A percentile compares a stretch with the other conserved stretches of the same genome.
Conservation (phyloP, 306 rosid species). For the Lathyrus tuberosus region DNA sequence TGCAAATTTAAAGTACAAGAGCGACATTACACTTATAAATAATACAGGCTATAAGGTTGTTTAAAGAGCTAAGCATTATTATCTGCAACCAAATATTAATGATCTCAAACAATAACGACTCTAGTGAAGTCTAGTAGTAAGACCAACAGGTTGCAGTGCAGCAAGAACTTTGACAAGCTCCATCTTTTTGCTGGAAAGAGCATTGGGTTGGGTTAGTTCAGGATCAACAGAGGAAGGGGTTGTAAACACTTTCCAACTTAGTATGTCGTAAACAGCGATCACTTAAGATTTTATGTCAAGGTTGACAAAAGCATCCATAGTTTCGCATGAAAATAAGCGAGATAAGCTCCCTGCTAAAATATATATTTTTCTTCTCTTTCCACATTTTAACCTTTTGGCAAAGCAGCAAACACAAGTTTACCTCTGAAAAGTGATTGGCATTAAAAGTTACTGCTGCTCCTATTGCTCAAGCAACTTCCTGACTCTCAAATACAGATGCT, state of each 20-base stretch:
- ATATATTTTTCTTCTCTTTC: neutral
- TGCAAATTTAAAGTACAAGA: neutral
- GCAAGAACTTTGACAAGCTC: slow-evolving; percentile 2
- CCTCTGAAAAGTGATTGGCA: neutral
- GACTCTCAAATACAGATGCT: neutral
- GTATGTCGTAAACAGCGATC: neutral
- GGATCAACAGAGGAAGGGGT: neutral
- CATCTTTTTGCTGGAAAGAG: neutral
- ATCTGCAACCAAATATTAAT: neutral
- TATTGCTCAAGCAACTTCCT: slow-evolving; percentile 14
- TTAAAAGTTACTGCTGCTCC: neutral
- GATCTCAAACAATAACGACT: slow-evolving; percentile 16
- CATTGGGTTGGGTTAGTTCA: neutral
- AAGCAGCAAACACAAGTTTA: slow-evolving; percentile 7
- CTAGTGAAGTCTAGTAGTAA: no score
- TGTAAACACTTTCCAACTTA: slow-evolving; percentile 8
- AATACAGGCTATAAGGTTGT: neutral
- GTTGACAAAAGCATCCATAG: neutral
- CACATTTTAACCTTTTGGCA: neutral
- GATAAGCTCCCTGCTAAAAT: neutral
- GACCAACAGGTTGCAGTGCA: slow-evolving; percentile 8
- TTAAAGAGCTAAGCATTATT: neutral
- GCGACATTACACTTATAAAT: neutral
- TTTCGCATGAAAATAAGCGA: neutral
- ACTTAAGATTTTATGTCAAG: neutral